phyloP scores from a whole-genome alignment of 78 protist species.

The Bodo saltans region DNA sequence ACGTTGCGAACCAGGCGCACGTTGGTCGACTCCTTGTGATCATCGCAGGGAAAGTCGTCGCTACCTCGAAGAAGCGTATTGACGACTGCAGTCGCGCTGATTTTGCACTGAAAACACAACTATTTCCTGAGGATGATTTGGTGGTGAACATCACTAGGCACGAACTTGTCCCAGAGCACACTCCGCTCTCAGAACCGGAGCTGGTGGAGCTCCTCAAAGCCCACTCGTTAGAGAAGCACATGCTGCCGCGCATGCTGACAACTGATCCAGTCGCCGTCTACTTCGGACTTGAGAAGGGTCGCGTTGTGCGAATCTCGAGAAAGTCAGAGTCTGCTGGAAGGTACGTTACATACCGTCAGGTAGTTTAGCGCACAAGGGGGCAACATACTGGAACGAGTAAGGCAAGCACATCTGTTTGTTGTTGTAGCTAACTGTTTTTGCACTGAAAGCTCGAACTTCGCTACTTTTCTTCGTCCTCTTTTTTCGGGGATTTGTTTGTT shows the following conservation, averaged over 20 bases:
- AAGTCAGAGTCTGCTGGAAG: constrained; percentile 91
- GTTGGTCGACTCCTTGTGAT: neutral
- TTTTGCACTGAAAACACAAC: constrained; percentile 37
- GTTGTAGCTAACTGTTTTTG: too few relatives aligned
- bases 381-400: neutral
- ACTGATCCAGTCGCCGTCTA: constrained; percentile 83
- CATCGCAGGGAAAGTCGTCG: neutral
- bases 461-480: too few relatives aligned
- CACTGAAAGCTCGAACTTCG: too few relatives aligned
- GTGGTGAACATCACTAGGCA: constrained; percentile 90
- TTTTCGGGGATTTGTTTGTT: too few relatives aligned
- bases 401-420: too few relatives aligned
- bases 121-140: constrained; percentile 71
- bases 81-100: neutral
- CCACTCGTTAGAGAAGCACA: constrained; percentile 71
- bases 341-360: constrained; percentile 84
- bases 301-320: constrained; percentile 82
- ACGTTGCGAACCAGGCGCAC: neutral
- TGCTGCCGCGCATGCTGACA: constrained; percentile 82
- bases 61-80: neutral
- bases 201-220: constrained; percentile 43
- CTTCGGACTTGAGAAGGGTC: constrained; percentile 75
- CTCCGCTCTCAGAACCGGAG: constrained; percentile 48
- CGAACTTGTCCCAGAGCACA: constrained; percentile 81
- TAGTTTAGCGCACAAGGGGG: constrained; percentile 33